A percentile compares a stretch with the other conserved stretches of the same genome.
These are phyloP conservation scores for Pythium periplocum DNA, from an alignment of 352 stramenopile species.

Conservation along the genomic window DNA sequence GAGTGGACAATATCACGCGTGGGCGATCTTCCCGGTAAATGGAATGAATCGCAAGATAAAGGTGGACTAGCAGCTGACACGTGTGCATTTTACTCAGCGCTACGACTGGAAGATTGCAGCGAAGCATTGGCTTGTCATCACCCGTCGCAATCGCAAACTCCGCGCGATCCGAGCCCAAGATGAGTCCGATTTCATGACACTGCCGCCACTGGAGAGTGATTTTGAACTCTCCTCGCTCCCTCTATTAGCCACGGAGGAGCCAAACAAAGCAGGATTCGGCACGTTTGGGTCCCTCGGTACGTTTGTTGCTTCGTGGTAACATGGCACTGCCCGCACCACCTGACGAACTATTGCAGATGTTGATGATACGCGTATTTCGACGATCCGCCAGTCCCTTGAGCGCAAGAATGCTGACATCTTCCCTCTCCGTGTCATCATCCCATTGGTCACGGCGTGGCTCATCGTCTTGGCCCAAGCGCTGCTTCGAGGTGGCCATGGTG, in stretches of 20 bases:
- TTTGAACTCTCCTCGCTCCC: slow-evolving; percentile 11
- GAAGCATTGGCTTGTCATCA: slow-evolving; percentile 51
- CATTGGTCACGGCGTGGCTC: slow-evolving; percentile 57
- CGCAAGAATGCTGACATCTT: slow-evolving; percentile 38
- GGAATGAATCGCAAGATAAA: too few relatives aligned
- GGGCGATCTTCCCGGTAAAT: slow-evolving; percentile 65
- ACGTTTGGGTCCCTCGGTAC: slow-evolving; percentile 4
- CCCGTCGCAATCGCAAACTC: slow-evolving; percentile 48
- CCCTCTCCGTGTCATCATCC: slow-evolving; percentile 47
- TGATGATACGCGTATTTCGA: slow-evolving; percentile 27
- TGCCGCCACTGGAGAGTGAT: slow-evolving; percentile 32
- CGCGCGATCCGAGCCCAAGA: slow-evolving; percentile 38
- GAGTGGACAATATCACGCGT: slow-evolving; percentile 37
- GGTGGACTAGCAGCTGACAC: too few relatives aligned
- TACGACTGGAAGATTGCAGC: slow-evolving; percentile 61
- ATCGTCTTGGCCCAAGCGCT: slow-evolving; percentile 68
- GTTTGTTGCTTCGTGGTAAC: neutral
- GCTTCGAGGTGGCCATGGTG: slow-evolving; percentile 65
- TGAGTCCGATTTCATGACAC: slow-evolving; percentile 51
- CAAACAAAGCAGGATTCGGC: neutral
- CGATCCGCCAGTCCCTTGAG: slow-evolving; percentile 38
- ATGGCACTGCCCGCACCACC: too few relatives aligned
- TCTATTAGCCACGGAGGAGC: slow-evolving; percentile 3
- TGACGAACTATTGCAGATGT: too few relatives aligned
- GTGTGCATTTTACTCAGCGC: slow-evolving; percentile 20